Base-by-base conservation (phyloP, 2,329 filamentous ascomycete genomes). In the Aspergillus oerlinghausenensis region DNA sequence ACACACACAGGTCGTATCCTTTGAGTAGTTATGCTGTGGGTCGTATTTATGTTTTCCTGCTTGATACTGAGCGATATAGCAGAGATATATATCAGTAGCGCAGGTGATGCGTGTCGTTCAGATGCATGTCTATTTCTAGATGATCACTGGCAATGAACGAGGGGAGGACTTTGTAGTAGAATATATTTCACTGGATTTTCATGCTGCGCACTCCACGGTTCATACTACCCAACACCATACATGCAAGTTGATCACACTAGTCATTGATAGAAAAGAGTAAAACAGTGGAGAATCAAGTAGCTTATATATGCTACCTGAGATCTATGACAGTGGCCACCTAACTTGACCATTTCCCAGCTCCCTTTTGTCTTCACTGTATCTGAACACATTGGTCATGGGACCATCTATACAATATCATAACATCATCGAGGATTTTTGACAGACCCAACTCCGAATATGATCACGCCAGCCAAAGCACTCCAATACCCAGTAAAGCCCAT, bases 311-410 rank as follows among this genome's bases (percentile, higher is more conserved):
- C 49, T 57, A 43, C 4, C 43, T 7, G 23, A 47, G 21, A 47
- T 47, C 43, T 26, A 47, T 47, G 32, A 83, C 82, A 80, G 76
- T 80, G 80, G 79, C 76, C 83, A 84, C 79, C 83, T 82, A 79
- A 71, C 81, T 87, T 84, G 79, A 79, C 82, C 81, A 71, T 81
- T 59, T 61, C 47, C 57, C 55, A 59, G 55, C 43, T 25, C 21
- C 4, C 79, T 40, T 54, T 52, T 49, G 51, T 42, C 38, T 54
- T 55, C 35, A 52, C 55, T 51, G 52, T 57, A 50, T 50, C 52
- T 45, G 43, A 48, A 59, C 54, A 58, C 55, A 50, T 43, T 51
- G 49, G 55, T 28, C 49, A 50, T 53, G 51, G 49, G 45, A 61
- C 56, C 57, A 56, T 57, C 48, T 56, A 60, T 54, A 49, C 48